These are phyloP conservation scores for Entomortierella beljakovae DNA, from an alignment of 192 early-diverging fungal genomes.

Conservation along the genomic window DNA sequence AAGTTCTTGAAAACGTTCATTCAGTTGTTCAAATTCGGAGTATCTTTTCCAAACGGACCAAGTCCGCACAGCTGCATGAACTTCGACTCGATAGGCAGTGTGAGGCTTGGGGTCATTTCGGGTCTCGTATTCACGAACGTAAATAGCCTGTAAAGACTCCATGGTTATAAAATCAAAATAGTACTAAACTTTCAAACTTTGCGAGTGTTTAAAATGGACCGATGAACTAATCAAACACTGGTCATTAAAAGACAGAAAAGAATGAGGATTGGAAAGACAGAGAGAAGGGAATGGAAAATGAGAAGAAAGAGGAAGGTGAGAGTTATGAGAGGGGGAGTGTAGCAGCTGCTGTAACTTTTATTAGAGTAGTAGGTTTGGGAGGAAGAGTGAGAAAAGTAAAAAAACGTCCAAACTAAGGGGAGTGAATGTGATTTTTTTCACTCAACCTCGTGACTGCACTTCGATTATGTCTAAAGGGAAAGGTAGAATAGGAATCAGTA, in stretches of 20 bases:
- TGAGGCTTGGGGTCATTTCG: constrained; percentile 70
- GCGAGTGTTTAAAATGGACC: constrained; percentile 7
- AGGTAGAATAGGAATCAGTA: neutral
- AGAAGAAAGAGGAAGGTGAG: neutral
- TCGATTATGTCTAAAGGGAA: constrained; percentile 22
- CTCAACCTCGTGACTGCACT: constrained; percentile 22
- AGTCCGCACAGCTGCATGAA: constrained; percentile 81
- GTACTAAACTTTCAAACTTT: too few relatives aligned
- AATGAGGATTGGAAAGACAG: neutral
- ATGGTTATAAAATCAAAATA: too few relatives aligned
- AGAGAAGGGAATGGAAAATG: neutral
- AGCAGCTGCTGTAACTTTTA: neutral
- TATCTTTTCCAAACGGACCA: constrained; percentile 92
- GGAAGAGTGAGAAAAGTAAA: neutral
- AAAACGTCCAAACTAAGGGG: neutral
- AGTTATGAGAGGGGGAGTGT: constrained; percentile 7
- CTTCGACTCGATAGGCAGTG: constrained; percentile 77
- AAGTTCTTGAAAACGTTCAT: constrained; percentile 68
- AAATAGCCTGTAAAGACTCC: constrained; percentile 69
- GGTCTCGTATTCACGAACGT: constrained; percentile 63
- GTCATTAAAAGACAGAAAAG: constrained; percentile 9
- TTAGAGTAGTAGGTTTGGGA: neutral
- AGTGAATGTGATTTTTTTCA: neutral
- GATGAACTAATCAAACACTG: too few relatives aligned
- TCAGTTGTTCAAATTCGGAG: constrained; percentile 83